A percentile compares a stretch with the other conserved stretches of the same genome.
Conservation (phyloP, 2,329 filamentous ascomycete species). For the Ampelomyces quisqualis region DNA sequence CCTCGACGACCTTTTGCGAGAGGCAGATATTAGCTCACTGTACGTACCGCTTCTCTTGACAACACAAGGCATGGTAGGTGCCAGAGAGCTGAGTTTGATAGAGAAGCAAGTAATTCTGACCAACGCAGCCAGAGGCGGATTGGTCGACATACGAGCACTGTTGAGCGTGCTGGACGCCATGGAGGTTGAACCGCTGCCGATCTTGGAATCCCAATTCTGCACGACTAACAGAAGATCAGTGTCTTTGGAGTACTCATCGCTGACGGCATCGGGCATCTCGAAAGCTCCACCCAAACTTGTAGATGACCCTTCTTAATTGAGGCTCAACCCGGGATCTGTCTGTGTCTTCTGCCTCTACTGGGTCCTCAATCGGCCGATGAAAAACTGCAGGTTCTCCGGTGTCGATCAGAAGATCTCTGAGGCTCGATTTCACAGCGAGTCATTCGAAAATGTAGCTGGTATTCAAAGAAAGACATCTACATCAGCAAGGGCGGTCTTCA, state of each 20-base stretch:
- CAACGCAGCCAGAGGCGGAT: conserved; percentile 49
- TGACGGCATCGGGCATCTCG: background rate
- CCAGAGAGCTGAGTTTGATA: conserved; percentile 1
- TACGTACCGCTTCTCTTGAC: conserved; percentile 2
- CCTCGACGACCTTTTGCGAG: conserved; percentile 10
- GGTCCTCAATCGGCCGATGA: background rate
- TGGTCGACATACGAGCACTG: conserved; percentile 51
- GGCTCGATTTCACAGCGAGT: background rate
- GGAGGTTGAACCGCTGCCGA: conserved; percentile 3
- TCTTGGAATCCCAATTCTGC: conserved; percentile 1
- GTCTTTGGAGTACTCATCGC: background rate
- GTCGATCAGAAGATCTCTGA: background rate
- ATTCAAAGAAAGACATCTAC: background rate
- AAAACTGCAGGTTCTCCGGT: background rate
- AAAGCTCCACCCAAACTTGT: background rate
- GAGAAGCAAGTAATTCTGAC: conserved; percentile 38
- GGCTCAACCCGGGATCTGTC: background rate
- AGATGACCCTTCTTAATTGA: background rate
- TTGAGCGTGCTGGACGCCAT: conserved; percentile 31
- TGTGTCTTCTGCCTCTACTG: background rate
- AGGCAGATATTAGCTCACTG: conserved; percentile 4
- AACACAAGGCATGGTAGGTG: conserved; percentile 1
- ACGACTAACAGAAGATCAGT: background rate
- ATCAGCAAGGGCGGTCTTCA: background rate
- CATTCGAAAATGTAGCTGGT: background rate